A percentile compares a stretch with the other conserved stretches of the same genome.
These are phyloP conservation scores for Diaporthe vaccinii DNA, from an alignment of 2,329 filamentous ascomycete species.

Conservation along the genomic window DNA sequence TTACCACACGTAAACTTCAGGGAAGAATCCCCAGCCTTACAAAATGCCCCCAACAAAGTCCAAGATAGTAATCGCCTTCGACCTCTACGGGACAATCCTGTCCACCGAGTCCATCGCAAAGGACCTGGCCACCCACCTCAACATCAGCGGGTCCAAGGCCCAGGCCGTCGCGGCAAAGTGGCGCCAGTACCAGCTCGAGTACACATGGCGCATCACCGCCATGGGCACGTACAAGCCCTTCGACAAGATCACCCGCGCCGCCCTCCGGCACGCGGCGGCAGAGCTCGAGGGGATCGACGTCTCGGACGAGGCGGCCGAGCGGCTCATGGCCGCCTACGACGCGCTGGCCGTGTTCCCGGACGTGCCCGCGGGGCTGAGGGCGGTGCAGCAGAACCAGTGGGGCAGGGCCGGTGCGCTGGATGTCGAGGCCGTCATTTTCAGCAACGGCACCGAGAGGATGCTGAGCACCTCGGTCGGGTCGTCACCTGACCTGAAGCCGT, in stretches of 20 bases:
- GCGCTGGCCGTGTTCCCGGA: constrained; percentile 64
- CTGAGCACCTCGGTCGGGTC: constrained; percentile 64
- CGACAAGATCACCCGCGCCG: constrained; percentile 29
- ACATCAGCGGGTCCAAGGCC: constrained; percentile 63
- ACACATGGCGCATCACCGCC: constrained; percentile 81
- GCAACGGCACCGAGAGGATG: constrained; percentile 67
- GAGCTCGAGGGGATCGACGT: constrained; percentile 61
- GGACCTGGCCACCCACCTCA: constrained; percentile 70
- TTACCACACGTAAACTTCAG: background rate
- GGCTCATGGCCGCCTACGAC: constrained; percentile 57
- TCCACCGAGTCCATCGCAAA: constrained; percentile 77
- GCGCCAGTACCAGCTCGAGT: constrained; percentile 80
- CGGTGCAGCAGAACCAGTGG: constrained; percentile 66
- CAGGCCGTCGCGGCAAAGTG: constrained; percentile 70
- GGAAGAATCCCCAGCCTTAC: constrained; percentile 34
- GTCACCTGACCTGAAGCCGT: constrained; percentile 66
- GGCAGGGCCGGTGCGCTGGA: constrained; percentile 40
- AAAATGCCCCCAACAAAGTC: constrained; percentile 45
- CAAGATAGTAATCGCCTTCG: constrained; percentile 74
- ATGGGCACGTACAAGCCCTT: constrained; percentile 69
- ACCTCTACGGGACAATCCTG: constrained; percentile 81
- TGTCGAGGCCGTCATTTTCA: constrained; percentile 70
- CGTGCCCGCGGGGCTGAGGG: constrained; percentile 73
- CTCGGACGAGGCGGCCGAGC: constrained; percentile 22
- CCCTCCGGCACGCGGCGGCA: constrained; percentile 21